Conservation (phyloP, 108 stramenopile genomes). For the Nitzschia inconspicua region DNA sequence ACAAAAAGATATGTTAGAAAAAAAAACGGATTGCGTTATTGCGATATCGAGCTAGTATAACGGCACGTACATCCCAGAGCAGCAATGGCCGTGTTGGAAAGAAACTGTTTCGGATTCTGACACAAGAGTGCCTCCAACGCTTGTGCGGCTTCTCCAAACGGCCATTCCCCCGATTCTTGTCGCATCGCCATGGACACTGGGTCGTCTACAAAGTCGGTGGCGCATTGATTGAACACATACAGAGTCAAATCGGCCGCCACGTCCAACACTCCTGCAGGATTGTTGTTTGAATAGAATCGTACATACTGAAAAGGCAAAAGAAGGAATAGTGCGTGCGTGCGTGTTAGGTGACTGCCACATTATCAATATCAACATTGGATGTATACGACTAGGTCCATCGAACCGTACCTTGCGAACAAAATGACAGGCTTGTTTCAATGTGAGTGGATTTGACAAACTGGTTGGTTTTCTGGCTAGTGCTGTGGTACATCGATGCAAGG, state of each 20-base stretch:
- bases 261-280: constrained; percentile 26
- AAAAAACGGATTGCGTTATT: neutral
- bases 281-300: constrained; percentile 29
- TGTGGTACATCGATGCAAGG: constrained; percentile 27
- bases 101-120: constrained; percentile 39
- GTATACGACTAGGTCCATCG: neutral
- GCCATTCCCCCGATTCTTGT: constrained; percentile 25
- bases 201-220: constrained; percentile 18
- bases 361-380: too few relatives aligned
- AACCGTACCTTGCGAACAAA: constrained; percentile 49
- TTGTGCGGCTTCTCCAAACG: constrained; percentile 47
- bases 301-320: constrained; percentile 37
- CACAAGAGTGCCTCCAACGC: constrained; percentile 38
- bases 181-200: constrained; percentile 14
- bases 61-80: constrained; percentile 51
- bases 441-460: constrained; percentile 48
- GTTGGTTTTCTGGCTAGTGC: constrained; percentile 43
- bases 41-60: too few relatives aligned
- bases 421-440: constrained; percentile 38
- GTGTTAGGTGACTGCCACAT: too few relatives aligned
- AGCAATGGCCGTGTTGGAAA: constrained; percentile 37
- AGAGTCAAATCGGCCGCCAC: constrained; percentile 47
- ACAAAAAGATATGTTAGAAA: neutral
- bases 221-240: constrained; percentile 40
- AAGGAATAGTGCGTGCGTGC: too few relatives aligned